phyloP scores from a whole-genome alignment of 2,329 filamentous ascomycete species.

The Emericellopsis atlantica region DNA sequence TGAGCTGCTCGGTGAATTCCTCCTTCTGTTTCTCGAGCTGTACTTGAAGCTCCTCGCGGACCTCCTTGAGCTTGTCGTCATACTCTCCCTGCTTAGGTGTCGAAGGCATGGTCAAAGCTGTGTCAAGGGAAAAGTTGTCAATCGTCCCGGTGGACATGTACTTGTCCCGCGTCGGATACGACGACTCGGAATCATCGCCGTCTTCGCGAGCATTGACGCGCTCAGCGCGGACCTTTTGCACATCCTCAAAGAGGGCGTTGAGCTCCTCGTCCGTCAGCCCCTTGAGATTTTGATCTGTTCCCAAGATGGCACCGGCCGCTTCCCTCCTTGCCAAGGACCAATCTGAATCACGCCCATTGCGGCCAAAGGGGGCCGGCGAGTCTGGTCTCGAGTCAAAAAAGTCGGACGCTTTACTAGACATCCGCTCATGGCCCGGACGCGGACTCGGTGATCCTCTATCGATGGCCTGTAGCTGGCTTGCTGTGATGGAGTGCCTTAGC shows the following conservation, averaged over 20 bases:
- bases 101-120: constrained; percentile 83
- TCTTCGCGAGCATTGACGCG: constrained; percentile 61
- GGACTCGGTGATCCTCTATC: constrained; percentile 43
- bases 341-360: constrained; percentile 68
- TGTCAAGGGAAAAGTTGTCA: constrained; percentile 94
- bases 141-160: constrained; percentile 91
- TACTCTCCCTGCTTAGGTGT: constrained; percentile 71
- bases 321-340: constrained; percentile 91
- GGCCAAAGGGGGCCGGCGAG: constrained; percentile 58
- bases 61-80: constrained; percentile 61
- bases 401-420: constrained; percentile 71
- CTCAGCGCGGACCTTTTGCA: constrained; percentile 74
- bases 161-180: constrained; percentile 82
- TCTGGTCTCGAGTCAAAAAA: constrained; percentile 65
- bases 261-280: constrained; percentile 88
- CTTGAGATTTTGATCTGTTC: constrained; percentile 82
- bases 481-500: constrained; percentile 68
- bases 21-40: constrained; percentile 77
- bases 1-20: constrained; percentile 67
- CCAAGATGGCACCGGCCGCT: constrained; percentile 82
- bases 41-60: constrained; percentile 70
- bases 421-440: constrained; percentile 61
- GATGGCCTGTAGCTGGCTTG: constrained; percentile 46
- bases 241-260: constrained; percentile 84
- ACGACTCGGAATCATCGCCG: constrained; percentile 86